Evolutionary conservation across 352 stramenopile species (phyloP).

Genomic region (Globisporangium takayamanum): DNA sequence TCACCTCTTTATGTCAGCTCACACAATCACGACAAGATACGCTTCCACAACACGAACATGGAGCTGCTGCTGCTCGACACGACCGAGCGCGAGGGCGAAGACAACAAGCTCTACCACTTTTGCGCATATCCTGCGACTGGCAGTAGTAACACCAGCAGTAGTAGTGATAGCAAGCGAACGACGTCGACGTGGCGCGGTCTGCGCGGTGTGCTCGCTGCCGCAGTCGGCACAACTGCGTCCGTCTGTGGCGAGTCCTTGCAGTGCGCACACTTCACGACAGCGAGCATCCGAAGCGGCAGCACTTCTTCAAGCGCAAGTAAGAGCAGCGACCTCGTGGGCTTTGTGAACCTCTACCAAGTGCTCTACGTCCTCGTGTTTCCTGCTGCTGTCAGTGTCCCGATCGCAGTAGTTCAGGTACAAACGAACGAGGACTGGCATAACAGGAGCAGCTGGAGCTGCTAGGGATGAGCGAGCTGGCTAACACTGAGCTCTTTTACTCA

Average conservation of each 20-base stretch:
- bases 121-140: background rate
- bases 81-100: conserved; percentile 59
- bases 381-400: conserved; percentile 7
- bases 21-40: too few relatives aligned
- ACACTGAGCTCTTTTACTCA: conserved; percentile 1
- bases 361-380: conserved; percentile 49
- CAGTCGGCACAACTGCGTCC: conserved; percentile 40
- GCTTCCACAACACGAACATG: conserved; percentile 15
- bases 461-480: background rate
- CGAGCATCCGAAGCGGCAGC: background rate
- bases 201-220: conserved; percentile 49
- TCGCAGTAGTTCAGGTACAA: conserved; percentile 17
- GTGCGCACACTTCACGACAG: conserved; percentile 15
- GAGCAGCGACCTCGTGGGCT: conserved; percentile 21
- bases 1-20: too few relatives aligned
- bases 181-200: conserved; percentile 30
- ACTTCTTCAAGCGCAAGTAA: background rate
- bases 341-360: conserved; percentile 45
- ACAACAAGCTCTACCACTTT: conserved; percentile 54
- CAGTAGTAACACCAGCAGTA: background rate
- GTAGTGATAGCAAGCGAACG: background rate
- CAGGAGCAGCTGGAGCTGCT: background rate
- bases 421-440: background rate
- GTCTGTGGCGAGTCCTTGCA: conserved; percentile 41
- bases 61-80: conserved; percentile 57